A percentile compares a stretch with the other conserved stretches of the same genome.
These are phyloP conservation scores for Zoysia japonica DNA, from an alignment of 176 grass and related monocot genomes.

Conservation along the genomic window DNA sequence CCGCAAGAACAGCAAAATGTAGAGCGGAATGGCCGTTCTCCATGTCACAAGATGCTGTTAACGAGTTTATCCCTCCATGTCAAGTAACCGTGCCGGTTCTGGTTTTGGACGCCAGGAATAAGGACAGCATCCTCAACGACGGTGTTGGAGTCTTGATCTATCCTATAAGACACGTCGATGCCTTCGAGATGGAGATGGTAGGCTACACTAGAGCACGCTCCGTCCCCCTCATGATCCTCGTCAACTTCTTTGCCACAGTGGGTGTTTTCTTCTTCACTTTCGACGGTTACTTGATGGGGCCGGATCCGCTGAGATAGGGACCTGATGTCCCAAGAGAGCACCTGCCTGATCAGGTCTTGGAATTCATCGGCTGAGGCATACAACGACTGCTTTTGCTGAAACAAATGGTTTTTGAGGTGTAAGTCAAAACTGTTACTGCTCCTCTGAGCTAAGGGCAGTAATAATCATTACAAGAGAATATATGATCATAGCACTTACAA, in stretches of 20 bases:
- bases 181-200: conserved; percentile 86
- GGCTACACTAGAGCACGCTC: conserved; percentile 18
- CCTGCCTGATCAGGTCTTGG: conserved; percentile 66
- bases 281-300: conserved; percentile 49
- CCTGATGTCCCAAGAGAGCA: conserved; percentile 88
- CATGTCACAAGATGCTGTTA: no score
- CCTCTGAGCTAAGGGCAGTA: not conserved
- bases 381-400: conserved; percentile 64
- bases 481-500: conserved; percentile 49
- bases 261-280: not conserved
- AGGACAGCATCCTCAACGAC: conserved; percentile 55
- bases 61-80: conserved; percentile 23
- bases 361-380: conserved; percentile 73
- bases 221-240: not conserved
- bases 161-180: conserved; percentile 81
- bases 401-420: conserved; percentile 26
- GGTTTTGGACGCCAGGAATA: conserved; percentile 23
- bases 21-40: not conserved
- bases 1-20: no score
- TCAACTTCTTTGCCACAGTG: conserved; percentile 16
- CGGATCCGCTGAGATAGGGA: conserved; percentile 71
- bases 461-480: conserved; percentile 6
- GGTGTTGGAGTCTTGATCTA: conserved; percentile 54
- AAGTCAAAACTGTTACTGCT: not conserved
- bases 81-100: conserved; percentile 37